Evolutionary conservation across 176 grass and related monocot species (phyloP), one percentile per base, ranked within the genome.

Genomic region (Aegilops sharonensis): DNA sequence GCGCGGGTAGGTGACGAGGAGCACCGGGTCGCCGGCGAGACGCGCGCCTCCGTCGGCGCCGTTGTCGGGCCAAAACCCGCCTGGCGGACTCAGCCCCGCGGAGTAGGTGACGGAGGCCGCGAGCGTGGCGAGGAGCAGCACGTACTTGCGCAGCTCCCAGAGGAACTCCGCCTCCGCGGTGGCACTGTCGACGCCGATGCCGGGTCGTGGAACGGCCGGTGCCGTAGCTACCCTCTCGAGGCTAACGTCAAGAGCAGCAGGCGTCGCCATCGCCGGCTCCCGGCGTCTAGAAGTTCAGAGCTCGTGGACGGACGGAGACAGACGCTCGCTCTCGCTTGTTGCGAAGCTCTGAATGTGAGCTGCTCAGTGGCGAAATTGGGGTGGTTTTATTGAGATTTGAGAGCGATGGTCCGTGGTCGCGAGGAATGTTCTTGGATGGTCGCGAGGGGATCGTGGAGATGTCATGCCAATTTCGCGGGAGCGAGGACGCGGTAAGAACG

Each of bases 91-190:
- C 20, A 92, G 80, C 63, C 91, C 91, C 23, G 75, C 76, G 43
- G 80, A 43, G 85, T 92, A 92, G 63, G 87, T 87, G 5, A 80
- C 83, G 6, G 75, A 70, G 14, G 84, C 91, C 4, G 87, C 87
- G 21, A 81, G 84, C 27, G 82, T 86, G 27, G 88, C 88, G 20
- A 85, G 87, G 8, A 90, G 84, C 64, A 92, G 87, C 43, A 92
- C 72, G 70, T 86, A 81, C 76, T 87, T 90, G 70, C 89, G 89
- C 8, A 86, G 77, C 17, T 94, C 86, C 82, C 89, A 83, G 89
- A 90, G 79, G 79, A 90, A 87, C 8, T 43, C 4, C 15, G 64
- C 74, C 32, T 72, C 77, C 36, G 3, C 60, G 4, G 11, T 4
- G 11, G 25, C 18, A 0, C 15, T 2, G 25, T 21, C 30, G 20